A percentile compares a stretch with the other conserved stretches of the same genome.
phyloP scores from a whole-genome alignment of 2,329 filamentous ascomycete genomes.

The Claviceps arundinis region DNA sequence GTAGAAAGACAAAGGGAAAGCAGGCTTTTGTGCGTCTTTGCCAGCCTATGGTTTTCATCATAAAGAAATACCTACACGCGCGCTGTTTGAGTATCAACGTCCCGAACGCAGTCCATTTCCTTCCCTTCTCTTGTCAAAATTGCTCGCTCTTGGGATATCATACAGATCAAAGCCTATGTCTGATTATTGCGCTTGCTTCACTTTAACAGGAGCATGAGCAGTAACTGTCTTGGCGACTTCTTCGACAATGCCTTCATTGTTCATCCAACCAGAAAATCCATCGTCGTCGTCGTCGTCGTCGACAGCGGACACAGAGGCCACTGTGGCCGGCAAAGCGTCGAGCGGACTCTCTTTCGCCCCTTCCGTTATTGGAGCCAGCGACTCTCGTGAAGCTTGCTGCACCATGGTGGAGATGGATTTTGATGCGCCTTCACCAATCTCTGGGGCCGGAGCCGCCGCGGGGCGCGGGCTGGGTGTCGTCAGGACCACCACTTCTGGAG shows the following conservation, averaged over 20 bases:
- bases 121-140: background rate
- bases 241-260: conserved; percentile 9
- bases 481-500: background rate
- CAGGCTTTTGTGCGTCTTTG: background rate
- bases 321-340: conserved; percentile 8
- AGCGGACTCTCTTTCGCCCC: conserved; percentile 2
- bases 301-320: background rate
- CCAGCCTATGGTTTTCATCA: background rate
- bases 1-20: background rate
- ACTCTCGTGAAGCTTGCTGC: background rate
- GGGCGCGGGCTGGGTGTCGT: background rate
- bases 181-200: background rate
- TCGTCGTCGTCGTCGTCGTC: conserved; percentile 10
- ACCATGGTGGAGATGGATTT: background rate
- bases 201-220: background rate
- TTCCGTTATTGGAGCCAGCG: background rate
- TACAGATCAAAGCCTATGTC: background rate
- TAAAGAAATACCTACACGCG: background rate
- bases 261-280: conserved; percentile 16
- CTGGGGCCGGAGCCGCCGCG: background rate
- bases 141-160: background rate
- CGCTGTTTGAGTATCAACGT: background rate
- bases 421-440: background rate
- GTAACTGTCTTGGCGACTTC: background rate
- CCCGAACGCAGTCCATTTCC: no score